Evolutionary conservation across 257 asterid species (phyloP), one percentile per base, ranked within the genome.

Genomic region (Primulina huaijiensis): DNA sequence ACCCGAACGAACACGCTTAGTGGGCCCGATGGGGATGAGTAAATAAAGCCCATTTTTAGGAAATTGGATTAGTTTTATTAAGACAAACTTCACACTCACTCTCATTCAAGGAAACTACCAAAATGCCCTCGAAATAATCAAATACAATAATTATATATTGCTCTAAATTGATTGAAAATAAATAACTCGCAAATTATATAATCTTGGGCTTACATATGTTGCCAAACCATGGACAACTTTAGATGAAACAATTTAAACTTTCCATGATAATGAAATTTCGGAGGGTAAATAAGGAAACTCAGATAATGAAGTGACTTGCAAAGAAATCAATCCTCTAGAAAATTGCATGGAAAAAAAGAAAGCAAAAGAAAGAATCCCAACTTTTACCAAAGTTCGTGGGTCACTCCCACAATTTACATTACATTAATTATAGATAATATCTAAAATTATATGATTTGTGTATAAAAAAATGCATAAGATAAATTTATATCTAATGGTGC

Each of bases 321-420:
- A 50, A 73, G 75, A 73, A 83, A 77, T 74, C 78, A 76, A 76
- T 75, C 64, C 78, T 69, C 59, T 58, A 59, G 60, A 70, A 69
- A 70, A 64, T 63, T 31, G 14, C 58, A 61, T 55, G 74, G 64
- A 71, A 75, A 72, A 73, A 67, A 27, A 31, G 3, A 31, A 31
- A 74, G 79, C 75, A 59, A 78, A 73, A 75, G 76, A 72, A 84
- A 77, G 87, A 75, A 84, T 71, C 75, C 70, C 68, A 46, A 70
- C 74, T 74, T 76, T 69, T 16, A 50, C 8, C 21, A 50, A 50
- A 16, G 56, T 16, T 50, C 6, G 55, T 50, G 57, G 57, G 57
- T 50, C 57, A 50, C 21, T 50, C 5, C 57, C 21, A 5, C 57
- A 14, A 50, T 50, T 43, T 14, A 12, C 55, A 11, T 43, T 2